Base-by-base conservation (phyloP, 441 rosid species). In the Gossypium gossypioides region DNA sequence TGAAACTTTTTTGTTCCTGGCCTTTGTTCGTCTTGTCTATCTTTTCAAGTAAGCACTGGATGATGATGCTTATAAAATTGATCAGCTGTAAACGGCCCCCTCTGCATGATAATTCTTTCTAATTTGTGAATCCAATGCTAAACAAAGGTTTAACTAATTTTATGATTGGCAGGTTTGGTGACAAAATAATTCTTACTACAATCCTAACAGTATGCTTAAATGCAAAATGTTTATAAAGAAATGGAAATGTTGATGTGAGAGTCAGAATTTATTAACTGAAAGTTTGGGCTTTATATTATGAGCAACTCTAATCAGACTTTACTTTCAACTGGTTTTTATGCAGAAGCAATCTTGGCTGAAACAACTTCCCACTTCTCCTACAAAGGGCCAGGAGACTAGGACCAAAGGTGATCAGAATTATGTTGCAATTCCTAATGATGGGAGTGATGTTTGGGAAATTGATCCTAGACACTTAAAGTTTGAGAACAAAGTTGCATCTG, bases 401-500 rank as follows among this genome's bases (percentile, higher is more conserved):
- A 71, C 64, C 77, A 81, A 80, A 69, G 61, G 72, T 56, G 84
- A 79, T 52, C 72, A 66, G 29, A 72, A 79, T 74, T 82, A 86
- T 81, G 86, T 89, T 77, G 27, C 82, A 72, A 89, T 89, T 83
- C 93, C 91, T 63, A 79, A 72, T 75, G 93, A 89, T 74, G 93
- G 91, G 75, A 82, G 83, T 74, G 91, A 89, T 81, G 93, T 84
- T 59, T 89, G 93, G 93, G 93, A 89, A 82, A 81, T 89, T 70
- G 84, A 89, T 73, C 83, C 86, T 19, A 69, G 72, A 69, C 71
- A 81, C 48, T 76, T 89, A 62, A 83, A 83, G 79, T 85, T 87
- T 63, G 91, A 80, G 74, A 80, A 72, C 71, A 86, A 84, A 80
- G 80, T 89, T 78, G 93, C 93, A 63, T 86, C 93, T 69, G 93